Evolutionary conservation across 345 rosid species (phyloP).

Genomic region (Crucihimalaya himalaica): DNA sequence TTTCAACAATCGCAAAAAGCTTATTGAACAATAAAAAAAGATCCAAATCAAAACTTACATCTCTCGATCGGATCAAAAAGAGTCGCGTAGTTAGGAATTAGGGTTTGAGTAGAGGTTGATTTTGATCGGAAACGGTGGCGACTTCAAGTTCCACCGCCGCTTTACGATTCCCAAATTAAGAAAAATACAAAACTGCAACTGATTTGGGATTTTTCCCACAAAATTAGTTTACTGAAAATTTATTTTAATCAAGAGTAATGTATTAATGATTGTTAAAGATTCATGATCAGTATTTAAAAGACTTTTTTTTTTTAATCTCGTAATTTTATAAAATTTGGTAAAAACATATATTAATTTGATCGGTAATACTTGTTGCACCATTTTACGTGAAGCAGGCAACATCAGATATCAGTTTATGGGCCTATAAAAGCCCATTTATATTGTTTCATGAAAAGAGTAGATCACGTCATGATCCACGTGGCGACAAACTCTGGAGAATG

Average conservation of each 20-base stretch:
- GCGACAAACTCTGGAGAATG: background rate
- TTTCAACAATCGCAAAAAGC: background rate
- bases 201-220: background rate
- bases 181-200: background rate
- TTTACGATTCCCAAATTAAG: background rate
- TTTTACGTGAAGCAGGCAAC: background rate
- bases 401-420: background rate
- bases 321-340: background rate
- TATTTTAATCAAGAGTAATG: background rate
- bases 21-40: background rate
- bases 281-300: background rate
- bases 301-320: background rate
- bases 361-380: no score
- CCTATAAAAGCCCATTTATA: background rate
- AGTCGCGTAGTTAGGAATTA: constrained; percentile 3
- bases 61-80: constrained; percentile 7
- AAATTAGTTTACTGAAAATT: background rate
- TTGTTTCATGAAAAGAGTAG: background rate
- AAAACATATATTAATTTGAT: no score
- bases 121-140: constrained; percentile 25
- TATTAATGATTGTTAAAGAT: background rate
- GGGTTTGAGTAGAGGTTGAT: constrained; percentile 29
- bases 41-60: constrained; percentile 3
- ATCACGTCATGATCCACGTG: constrained; percentile 20
- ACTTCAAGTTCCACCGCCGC: constrained; percentile 25